phyloP scores from a whole-genome alignment of 169 alveolate species.

The Plasmodium ovale region DNA sequence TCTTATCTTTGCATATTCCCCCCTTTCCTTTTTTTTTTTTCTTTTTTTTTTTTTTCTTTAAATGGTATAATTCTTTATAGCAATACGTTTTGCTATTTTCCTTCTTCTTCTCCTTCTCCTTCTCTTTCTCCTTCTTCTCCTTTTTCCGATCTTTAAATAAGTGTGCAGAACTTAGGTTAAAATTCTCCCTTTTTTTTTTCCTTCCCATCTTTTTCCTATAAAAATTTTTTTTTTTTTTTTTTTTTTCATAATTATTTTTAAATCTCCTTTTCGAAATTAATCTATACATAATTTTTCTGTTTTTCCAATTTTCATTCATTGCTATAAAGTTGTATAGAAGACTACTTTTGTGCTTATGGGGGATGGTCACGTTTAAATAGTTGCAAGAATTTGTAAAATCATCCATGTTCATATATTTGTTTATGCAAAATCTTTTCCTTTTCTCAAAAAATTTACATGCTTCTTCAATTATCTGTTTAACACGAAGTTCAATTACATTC shows the following conservation, averaged over 20 bases:
- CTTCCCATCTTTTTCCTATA: neutral
- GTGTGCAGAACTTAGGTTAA: neutral
- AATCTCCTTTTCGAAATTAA: constrained; percentile 17
- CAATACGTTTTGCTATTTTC: constrained; percentile 4
- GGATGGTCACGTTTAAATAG: constrained; percentile 53
- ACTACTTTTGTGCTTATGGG: constrained; percentile 29
- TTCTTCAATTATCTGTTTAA: constrained; percentile 70
- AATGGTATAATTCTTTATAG: neutral
- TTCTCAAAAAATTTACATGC: constrained; percentile 68
- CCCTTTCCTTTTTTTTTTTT: neutral
- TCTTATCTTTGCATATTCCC: neutral
- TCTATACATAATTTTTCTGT: constrained; percentile 20
- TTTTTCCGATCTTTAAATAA: neutral
- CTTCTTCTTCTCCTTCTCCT: neutral
- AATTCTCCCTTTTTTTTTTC: constrained; percentile 4
- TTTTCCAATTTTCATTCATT: constrained; percentile 18
- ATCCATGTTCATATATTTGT: constrained; percentile 23
- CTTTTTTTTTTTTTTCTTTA: neutral
- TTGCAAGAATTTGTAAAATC: constrained; percentile 67
- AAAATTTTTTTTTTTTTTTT: constrained; percentile 25
- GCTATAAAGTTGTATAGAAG: constrained; percentile 7
- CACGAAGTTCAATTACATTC: constrained; percentile 48
- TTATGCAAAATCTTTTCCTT: constrained; percentile 45
- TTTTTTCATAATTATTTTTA: constrained; percentile 22
- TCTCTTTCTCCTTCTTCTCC: neutral